Base-by-base conservation (phyloP, 1,139 yeast genomes). In the Lizanozyma gosingica region DNA sequence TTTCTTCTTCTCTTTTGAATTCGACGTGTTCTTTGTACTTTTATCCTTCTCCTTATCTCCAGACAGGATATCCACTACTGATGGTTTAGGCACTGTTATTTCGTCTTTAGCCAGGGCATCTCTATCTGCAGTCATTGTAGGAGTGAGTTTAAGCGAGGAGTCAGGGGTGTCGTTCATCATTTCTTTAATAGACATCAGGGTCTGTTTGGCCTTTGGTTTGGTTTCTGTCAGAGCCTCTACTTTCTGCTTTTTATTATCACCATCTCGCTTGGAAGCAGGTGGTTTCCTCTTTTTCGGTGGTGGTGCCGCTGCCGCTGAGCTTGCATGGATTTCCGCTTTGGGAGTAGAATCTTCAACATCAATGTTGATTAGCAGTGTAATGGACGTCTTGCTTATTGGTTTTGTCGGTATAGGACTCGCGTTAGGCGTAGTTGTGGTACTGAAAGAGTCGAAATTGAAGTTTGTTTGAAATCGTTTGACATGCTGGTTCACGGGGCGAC, bases 1-100 rank as follows among this genome's bases (percentile, higher is more conserved):
- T 40, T 62, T 47, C 41, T 68, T 57, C 36, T 53, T 51, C 38
- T 52, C 48, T 33, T 57, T 54, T 33, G 55, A 48, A 43, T 46
- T 60, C 50, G 53, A 52, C 41, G 51, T 51, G 42, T 50, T 54
- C 51, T 56, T 55, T 48, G 56, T 54, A 47, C 53, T 55, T 51
- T 46, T 47, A 8, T 46, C 47, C 14, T 47, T 49, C 18, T 45
- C 50, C 18, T 48, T n/a, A n/a, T n/a, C n/a, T n/a, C n/a, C n/a
- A n/a, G n/a, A n/a, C n/a, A n/a, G n/a, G 11, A 22, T 11, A 6
- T 22, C 29, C 11, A 22, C 29, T 22, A 22, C 11, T 22, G 29
- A 6, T 6, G 29, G 29, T 11, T 22, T 22, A 6, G 29, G 6
- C 6, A 22, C 9, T 11, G 6, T 11, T 6, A 11, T 11, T 6